Percentiles rank a stretch among this genome's conserved stretches.
phyloP scores from a whole-genome alignment of 139 green algal genomes.

The Picochlorum sp. region DNA sequence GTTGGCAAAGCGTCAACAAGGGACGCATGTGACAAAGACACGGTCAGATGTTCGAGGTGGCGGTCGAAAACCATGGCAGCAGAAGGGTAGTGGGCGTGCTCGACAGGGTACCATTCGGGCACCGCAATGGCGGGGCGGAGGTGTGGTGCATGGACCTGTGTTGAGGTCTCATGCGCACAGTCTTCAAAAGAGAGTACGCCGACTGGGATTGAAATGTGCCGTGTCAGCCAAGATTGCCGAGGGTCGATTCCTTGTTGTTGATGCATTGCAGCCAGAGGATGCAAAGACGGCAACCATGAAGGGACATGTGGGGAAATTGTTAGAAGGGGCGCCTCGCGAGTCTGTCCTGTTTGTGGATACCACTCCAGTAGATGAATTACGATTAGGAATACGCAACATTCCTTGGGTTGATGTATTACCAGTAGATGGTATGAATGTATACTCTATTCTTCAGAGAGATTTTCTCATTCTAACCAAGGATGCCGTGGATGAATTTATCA shows the following conservation, averaged over 20 bases:
- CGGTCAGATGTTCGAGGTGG: slow-evolving; percentile 60
- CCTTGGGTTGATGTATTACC: slow-evolving; percentile 58
- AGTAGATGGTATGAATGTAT: slow-evolving; percentile 67
- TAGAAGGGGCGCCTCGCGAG: slow-evolving; percentile 30
- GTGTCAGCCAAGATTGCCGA: slow-evolving; percentile 73
- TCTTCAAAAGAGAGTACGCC: slow-evolving; percentile 66
- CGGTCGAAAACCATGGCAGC: slow-evolving; percentile 46
- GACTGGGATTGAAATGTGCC: slow-evolving; percentile 72
- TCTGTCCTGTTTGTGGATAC: slow-evolving; percentile 49
- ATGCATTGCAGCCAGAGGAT: slow-evolving; percentile 37
- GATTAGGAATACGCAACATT: slow-evolving; percentile 46
- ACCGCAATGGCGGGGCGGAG: slow-evolving; percentile 72
- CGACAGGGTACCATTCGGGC: slow-evolving; percentile 53
- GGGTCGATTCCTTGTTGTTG: slow-evolving; percentile 64
- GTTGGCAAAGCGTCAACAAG: slow-evolving; percentile 73
- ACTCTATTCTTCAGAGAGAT: slow-evolving; percentile 73
- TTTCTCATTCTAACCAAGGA: slow-evolving; percentile 60
- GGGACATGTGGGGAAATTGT: slow-evolving; percentile 25
- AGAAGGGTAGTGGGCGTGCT: slow-evolving; percentile 59
- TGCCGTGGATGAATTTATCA: slow-evolving; percentile 39
- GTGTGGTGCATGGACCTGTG: slow-evolving; percentile 60
- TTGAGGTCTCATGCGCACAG: slow-evolving; percentile 60
- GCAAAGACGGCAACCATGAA: slow-evolving; percentile 41
- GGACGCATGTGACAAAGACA: slow-evolving; percentile 74
- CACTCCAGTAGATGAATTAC: slow-evolving; percentile 24